phyloP scores from a whole-genome alignment of 495 filamentous ascomycete species.

The Aspergillus ostianus region DNA sequence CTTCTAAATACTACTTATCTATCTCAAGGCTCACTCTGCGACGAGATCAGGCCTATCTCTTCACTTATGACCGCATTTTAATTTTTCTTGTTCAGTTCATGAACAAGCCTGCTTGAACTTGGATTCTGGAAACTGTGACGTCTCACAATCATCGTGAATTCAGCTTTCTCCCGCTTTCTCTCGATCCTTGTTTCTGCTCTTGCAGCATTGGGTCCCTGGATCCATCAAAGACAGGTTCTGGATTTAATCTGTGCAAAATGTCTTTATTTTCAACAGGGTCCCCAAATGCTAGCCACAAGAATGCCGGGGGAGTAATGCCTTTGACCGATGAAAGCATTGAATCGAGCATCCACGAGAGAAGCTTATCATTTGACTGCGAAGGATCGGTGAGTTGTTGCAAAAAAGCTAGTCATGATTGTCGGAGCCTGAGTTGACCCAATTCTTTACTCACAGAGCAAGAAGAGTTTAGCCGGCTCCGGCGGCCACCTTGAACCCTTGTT shows the following conservation, averaged over 20 bases:
- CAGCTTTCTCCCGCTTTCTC: not conserved
- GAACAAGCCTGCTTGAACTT: slow-evolving; percentile 28
- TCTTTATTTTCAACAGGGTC: slow-evolving; percentile 26
- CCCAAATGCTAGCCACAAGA: slow-evolving; percentile 23
- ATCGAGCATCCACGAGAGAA: slow-evolving; percentile 8
- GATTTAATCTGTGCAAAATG: slow-evolving; percentile 22
- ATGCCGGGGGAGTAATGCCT: slow-evolving; percentile 18
- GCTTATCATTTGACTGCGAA: slow-evolving; percentile 24
- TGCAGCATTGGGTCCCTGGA: slow-evolving; percentile 11
- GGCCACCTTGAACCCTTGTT: slow-evolving; percentile 34
- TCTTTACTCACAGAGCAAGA: slow-evolving; percentile 22
- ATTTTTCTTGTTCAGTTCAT: slow-evolving; percentile 19
- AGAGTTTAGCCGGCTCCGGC: slow-evolving; percentile 27
- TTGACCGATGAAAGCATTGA: slow-evolving; percentile 14
- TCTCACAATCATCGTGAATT: not conserved
- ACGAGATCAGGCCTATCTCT: slow-evolving; percentile 11
- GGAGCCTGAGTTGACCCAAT: not conserved
- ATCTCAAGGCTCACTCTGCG: slow-evolving; percentile 13
- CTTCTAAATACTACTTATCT: slow-evolving; percentile 26
- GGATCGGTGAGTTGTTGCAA: slow-evolving; percentile 26
- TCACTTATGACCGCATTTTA: slow-evolving; percentile 21
- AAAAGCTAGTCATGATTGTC: not conserved
- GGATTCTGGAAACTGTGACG: slow-evolving; percentile 22
- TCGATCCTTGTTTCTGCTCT: not conserved
- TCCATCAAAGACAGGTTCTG: slow-evolving; percentile 4